Conservation (phyloP, 1,139 yeast species). For the Suhomyces bribrorum region DNA sequence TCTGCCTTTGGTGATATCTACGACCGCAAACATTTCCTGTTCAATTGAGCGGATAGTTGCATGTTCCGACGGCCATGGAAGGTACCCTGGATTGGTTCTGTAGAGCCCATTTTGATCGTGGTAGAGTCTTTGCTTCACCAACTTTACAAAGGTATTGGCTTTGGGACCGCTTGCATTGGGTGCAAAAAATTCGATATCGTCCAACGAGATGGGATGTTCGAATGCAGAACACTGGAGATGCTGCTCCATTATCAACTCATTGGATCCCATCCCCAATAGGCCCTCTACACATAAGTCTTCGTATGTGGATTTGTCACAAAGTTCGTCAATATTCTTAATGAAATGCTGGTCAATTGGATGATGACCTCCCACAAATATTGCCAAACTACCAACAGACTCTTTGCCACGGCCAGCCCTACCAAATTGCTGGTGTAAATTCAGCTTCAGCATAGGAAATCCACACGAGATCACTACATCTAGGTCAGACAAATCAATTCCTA, state of each 20-base stretch:
- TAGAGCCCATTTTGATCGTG: slow-evolving; percentile 56
- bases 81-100: slow-evolving; percentile 56
- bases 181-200: slow-evolving; percentile 61
- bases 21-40: slow-evolving; percentile 79
- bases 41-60: slow-evolving; percentile 83
- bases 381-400: slow-evolving; percentile 63
- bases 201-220: slow-evolving; percentile 64
- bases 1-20: slow-evolving; percentile 76
- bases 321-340: slow-evolving; percentile 64
- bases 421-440: slow-evolving; percentile 90
- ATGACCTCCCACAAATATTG: slow-evolving; percentile 79
- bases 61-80: slow-evolving; percentile 78
- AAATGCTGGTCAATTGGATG: slow-evolving; percentile 88
- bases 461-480: slow-evolving; percentile 88
- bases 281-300: slow-evolving; percentile 49
- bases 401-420: slow-evolving; percentile 93
- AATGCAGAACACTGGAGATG: slow-evolving; percentile 95
- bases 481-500: slow-evolving; percentile 93
- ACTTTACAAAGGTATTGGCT: slow-evolving; percentile 30
- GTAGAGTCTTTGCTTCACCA: slow-evolving; percentile 48
- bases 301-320: slow-evolving; percentile 47
- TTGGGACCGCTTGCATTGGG: slow-evolving; percentile 17
- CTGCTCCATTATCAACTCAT: slow-evolving; percentile 57
- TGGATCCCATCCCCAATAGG: slow-evolving; percentile 36
- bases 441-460: slow-evolving; percentile 86